Percentiles rank a stretch among this genome's conserved stretches.
Evolutionary conservation across 495 filamentous ascomycete genomes (phyloP).

Genomic region (Neurospora sp.): DNA sequence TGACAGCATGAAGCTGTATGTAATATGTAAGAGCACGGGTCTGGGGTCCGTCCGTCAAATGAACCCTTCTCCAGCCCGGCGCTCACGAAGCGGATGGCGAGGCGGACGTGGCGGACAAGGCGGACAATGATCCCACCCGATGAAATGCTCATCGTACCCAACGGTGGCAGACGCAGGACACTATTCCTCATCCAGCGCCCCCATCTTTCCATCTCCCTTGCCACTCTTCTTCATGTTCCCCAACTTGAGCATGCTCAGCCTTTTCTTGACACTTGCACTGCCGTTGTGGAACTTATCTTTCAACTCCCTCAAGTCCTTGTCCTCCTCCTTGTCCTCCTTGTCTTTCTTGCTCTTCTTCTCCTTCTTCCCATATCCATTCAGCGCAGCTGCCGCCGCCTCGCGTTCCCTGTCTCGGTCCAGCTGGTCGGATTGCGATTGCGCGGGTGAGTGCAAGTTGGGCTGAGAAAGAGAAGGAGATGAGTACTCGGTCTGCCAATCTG

Average conservation of each 20-base stretch:
- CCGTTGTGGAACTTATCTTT: neutral
- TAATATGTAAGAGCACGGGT: neutral
- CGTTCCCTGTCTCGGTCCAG: constrained; percentile 20
- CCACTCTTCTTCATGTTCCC: constrained; percentile 49
- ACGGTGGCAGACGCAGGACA: neutral
- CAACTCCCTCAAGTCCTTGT: neutral
- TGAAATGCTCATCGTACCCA: neutral
- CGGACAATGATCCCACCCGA: neutral
- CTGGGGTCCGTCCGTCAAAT: neutral
- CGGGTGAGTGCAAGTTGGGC: neutral
- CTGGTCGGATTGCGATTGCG: neutral
- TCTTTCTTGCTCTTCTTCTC: constrained; percentile 2
- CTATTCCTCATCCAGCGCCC: constrained; percentile 37
- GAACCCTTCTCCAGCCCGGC: neutral
- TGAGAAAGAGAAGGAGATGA: neutral
- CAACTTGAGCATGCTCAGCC: constrained; percentile 58
- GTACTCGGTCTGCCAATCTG: neutral
- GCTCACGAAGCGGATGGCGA: neutral
- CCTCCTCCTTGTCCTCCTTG: constrained; percentile 23
- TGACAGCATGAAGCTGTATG: neutral
- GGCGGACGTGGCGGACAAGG: neutral
- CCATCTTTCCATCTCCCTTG: constrained; percentile 41
- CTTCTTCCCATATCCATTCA: constrained; percentile 4
- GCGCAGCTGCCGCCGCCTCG: constrained; percentile 5
- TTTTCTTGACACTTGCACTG: constrained; percentile 48